Conservation (phyloP, 2,329 filamentous ascomycete species). For the Peltaster fructicola region DNA sequence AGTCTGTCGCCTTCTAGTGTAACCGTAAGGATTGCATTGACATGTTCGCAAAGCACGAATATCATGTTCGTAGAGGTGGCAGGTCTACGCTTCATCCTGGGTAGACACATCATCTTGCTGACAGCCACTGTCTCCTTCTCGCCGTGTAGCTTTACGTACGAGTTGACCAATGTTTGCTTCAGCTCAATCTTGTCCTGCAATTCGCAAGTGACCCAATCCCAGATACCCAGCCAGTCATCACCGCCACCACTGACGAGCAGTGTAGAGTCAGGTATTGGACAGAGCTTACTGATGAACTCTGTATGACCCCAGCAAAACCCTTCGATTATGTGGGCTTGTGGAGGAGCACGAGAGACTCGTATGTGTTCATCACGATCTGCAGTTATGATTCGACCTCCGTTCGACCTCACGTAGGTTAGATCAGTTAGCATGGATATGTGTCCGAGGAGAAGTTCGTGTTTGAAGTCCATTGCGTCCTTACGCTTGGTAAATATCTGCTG, state of each 20-base stretch:
- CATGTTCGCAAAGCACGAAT: no score
- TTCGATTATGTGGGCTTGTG: conserved; percentile 79
- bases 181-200: conserved; percentile 40
- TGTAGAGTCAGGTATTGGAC: conserved; percentile 40
- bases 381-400: conserved; percentile 45
- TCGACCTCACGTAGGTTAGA: conserved; percentile 35
- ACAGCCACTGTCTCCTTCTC: no score
- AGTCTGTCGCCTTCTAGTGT: no score
- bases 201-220: conserved; percentile 53
- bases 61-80: no score
- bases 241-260: conserved; percentile 73
- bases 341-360: conserved; percentile 62
- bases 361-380: conserved; percentile 69
- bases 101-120: no score
- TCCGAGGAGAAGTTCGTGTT: conserved; percentile 63
- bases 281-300: conserved; percentile 66
- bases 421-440: conserved; percentile 92
- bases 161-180: no score
- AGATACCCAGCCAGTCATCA: conserved; percentile 59
- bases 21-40: no score
- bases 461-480: conserved; percentile 40
- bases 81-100: no score
- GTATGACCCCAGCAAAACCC: conserved; percentile 75
- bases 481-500: conserved; percentile 25
- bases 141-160: no score